Conservation (phyloP, 805 yeast genomes). For the Ogataea ganodermae region DNA sequence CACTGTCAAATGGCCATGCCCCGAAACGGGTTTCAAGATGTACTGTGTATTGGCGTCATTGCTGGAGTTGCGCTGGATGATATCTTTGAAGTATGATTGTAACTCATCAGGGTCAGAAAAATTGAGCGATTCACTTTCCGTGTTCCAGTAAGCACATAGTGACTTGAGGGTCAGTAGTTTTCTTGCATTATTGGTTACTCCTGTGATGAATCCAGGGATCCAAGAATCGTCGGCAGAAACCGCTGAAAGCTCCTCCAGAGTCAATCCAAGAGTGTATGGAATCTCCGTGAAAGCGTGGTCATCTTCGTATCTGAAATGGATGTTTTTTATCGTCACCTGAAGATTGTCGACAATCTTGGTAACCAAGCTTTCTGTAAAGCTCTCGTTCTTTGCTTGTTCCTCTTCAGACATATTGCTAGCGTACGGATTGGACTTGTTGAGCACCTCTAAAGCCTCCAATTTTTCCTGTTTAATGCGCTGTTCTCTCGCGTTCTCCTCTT, state of each 20-base stretch:
- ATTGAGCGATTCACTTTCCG: constrained; percentile 54
- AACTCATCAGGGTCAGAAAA: constrained; percentile 51
- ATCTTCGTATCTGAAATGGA: constrained; percentile 93
- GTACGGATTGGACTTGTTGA: constrained; percentile 46
- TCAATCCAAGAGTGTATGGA: constrained; percentile 82
- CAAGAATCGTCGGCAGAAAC: constrained; percentile 84
- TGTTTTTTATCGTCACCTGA: constrained; percentile 86
- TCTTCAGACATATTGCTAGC: constrained; percentile 36
- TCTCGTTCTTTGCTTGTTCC: constrained; percentile 59
- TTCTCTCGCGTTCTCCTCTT: constrained; percentile 60
- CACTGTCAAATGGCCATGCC: constrained; percentile 77
- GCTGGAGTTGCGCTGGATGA: constrained; percentile 39
- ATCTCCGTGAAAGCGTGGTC: constrained; percentile 62
- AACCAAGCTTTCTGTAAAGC: constrained; percentile 82
- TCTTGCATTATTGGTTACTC: constrained; percentile 64
- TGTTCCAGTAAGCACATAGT: constrained; percentile 82
- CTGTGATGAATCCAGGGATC: constrained; percentile 82
- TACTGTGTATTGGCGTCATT: constrained; percentile 45
- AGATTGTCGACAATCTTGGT: constrained; percentile 92
- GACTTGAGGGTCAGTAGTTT: constrained; percentile 76
- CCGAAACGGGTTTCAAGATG: constrained; percentile 84
- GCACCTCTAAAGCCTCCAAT: constrained; percentile 63
- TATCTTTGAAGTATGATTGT: constrained; percentile 47
- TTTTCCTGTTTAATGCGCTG: constrained; percentile 66
- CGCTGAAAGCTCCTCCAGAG: constrained; percentile 85